These are phyloP conservation scores for Thelonectria blattea DNA, from an alignment of 2,329 filamentous ascomycete genomes.

Conservation along the genomic window DNA sequence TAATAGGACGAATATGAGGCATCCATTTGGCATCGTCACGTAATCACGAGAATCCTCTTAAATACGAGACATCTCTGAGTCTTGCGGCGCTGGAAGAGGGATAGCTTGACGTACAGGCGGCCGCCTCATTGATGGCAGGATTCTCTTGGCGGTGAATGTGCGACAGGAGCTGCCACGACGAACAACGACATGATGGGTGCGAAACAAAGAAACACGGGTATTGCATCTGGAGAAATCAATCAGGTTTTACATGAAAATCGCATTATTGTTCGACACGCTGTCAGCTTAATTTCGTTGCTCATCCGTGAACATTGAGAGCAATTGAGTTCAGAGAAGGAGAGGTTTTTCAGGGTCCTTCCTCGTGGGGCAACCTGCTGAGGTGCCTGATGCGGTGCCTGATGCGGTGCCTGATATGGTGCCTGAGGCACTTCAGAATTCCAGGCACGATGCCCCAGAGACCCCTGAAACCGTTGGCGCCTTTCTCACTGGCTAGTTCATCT, in stretches of 20 bases:
- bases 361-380: background rate
- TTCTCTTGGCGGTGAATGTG: too few relatives aligned
- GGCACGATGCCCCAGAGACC: background rate
- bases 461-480: background rate
- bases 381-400: background rate
- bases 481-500: background rate
- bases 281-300: too few relatives aligned
- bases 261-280: too few relatives aligned
- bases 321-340: too few relatives aligned
- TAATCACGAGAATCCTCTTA: conserved; percentile 7
- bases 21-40: conserved; percentile 9
- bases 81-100: conserved; percentile 3
- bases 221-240: too few relatives aligned
- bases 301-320: too few relatives aligned
- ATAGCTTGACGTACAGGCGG: conserved; percentile 12
- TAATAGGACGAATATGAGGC: background rate
- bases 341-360: too few relatives aligned
- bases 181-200: too few relatives aligned
- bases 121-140: background rate
- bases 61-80: conserved; percentile 11
- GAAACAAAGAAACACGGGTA: too few relatives aligned
- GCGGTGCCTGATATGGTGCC: background rate
- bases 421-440: background rate
- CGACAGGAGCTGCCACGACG: too few relatives aligned
- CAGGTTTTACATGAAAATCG: too few relatives aligned